A percentile compares a stretch with the other conserved stretches of the same genome.
Conservation (phyloP, 345 rosid genomes). For the thale cress (Arabidopsis thaliana) region DNA sequence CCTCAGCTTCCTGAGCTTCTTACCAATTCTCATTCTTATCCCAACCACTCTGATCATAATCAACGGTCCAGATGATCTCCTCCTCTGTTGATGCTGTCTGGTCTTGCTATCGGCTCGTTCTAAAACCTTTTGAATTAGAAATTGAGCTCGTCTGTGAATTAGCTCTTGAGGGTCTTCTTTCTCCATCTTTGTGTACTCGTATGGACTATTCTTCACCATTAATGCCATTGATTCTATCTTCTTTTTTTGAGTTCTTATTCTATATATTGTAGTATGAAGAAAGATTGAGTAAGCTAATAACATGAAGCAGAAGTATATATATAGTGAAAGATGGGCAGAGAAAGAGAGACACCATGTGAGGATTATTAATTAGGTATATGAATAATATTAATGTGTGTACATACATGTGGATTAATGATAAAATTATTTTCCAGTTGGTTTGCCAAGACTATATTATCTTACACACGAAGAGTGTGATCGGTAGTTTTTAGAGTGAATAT, state of each 20-base stretch:
- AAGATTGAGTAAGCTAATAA: slow-evolving; percentile 30
- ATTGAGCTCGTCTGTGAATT: slow-evolving; percentile 72
- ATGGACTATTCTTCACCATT: slow-evolving; percentile 38
- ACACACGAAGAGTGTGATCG: no score
- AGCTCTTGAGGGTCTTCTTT: slow-evolving; percentile 77
- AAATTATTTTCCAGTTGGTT: slow-evolving; percentile 10
- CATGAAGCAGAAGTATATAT: slow-evolving; percentile 21
- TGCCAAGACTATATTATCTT: background rate
- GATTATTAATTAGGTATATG: slow-evolving; percentile 31
- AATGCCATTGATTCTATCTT: slow-evolving; percentile 19
- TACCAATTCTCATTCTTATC: slow-evolving; percentile 70
- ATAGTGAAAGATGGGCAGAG: slow-evolving; percentile 20
- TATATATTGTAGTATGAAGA: slow-evolving; percentile 16
- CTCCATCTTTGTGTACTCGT: slow-evolving; percentile 65
- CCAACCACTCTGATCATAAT: slow-evolving; percentile 60
- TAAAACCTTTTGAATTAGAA: slow-evolving; percentile 72
- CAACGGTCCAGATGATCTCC: slow-evolving; percentile 54
- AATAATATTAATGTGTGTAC: slow-evolving; percentile 28
- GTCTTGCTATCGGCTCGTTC: slow-evolving; percentile 53
- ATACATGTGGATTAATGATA: slow-evolving; percentile 14
- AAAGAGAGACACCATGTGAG: slow-evolving; percentile 34
- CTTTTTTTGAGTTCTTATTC: slow-evolving; percentile 20
- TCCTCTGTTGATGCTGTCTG: slow-evolving; percentile 23
- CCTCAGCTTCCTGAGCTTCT: slow-evolving; percentile 67
- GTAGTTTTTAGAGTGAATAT: no score